Evolutionary conservation across 257 asterid species (phyloP), one percentile per base, ranked within the genome.

Genomic region (Nyctanthes arbortristis): DNA sequence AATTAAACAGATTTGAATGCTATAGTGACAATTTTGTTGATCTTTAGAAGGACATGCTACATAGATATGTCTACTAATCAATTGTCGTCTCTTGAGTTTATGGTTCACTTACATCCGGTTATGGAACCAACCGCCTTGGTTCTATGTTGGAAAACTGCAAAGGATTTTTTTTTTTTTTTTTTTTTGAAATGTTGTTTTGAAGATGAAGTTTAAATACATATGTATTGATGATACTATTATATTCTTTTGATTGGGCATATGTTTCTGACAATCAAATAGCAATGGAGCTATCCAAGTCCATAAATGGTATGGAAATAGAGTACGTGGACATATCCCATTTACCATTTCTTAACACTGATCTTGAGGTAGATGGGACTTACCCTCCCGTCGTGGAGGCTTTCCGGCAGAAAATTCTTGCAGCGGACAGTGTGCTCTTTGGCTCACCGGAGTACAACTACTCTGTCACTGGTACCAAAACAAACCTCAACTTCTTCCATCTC

Each of bases 371-470:
- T 62, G 98, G 92, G 14, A 84, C 87, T 2, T 90, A 47, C 72
- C 98, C 97, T 0, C 79, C 83, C 0, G 94, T n/a, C 1, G 96
- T 93, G 2, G 97, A 93, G 83, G 84, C 84, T 30, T 93, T 93
- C 61, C 82, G 98, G 63, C 76, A 81, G 76, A 88, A 93, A 89
- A 90, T 93, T 72, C 77, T 66, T 43, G 82, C 85, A 34, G 97
- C 97, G 36, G 96, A 93, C 61, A 73, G 92, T 73, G 13, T 81
- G 7, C 87, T 90, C 39, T 93, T 93, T 59, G 97, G 96, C 32
- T 88, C 98, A 3, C 98, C 97, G 0, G 98, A 93, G 85, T 90
- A 88, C 75, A 93, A 90, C 75, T 93, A 88, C 78, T 90, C 98
- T 3, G 74, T 90, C 29, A 67, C 96, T 11, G 98, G 95, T 92